Conservation (phyloP, 768 basidiomycete species). For the Lactarius pseudohatsudake region DNA sequence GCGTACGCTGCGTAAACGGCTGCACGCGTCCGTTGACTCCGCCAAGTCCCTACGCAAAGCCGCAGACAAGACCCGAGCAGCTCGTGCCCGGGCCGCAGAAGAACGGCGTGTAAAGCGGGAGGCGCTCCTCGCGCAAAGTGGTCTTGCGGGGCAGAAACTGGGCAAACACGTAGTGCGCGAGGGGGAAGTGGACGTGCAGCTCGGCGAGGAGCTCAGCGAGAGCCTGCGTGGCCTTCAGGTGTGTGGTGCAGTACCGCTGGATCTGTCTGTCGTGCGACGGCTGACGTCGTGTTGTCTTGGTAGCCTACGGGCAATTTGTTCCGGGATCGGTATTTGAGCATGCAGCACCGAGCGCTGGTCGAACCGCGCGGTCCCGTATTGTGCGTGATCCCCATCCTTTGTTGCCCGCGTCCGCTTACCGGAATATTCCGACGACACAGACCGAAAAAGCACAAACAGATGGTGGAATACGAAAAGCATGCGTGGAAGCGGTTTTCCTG, state of each 20-base stretch:
- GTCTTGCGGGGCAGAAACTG: conserved; percentile 70
- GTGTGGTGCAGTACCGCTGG: conserved; percentile 29
- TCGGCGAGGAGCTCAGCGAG: conserved; percentile 88
- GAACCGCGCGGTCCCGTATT: conserved; percentile 82
- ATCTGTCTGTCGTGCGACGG: not conserved
- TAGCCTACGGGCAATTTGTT: conserved; percentile 95
- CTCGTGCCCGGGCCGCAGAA: conserved; percentile 40
- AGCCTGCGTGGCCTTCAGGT: conserved; percentile 83
- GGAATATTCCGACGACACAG: conserved; percentile 35
- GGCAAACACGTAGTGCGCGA: conserved; percentile 79
- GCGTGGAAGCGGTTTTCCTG: conserved; percentile 69
- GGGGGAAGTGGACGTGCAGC: conserved; percentile 75
- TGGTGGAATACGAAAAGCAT: conserved; percentile 74
- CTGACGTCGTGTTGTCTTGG: not conserved
- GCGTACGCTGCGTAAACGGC: conserved; percentile 56
- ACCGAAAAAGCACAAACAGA: conserved; percentile 52
- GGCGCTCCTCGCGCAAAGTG: conserved; percentile 54
- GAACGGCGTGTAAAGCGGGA: conserved; percentile 45
- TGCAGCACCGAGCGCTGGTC: conserved; percentile 84
- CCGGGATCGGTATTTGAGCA: conserved; percentile 80
- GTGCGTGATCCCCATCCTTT: conserved; percentile 43
- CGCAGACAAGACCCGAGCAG: conserved; percentile 39
- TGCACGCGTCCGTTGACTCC: conserved; percentile 57
- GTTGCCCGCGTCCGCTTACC: not conserved
- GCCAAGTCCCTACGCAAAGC: conserved; percentile 53